Percentiles rank a stretch among this genome's conserved stretches.
phyloP scores from a whole-genome alignment of 108 stramenopile genomes.

The Nitzschia sp. region DNA sequence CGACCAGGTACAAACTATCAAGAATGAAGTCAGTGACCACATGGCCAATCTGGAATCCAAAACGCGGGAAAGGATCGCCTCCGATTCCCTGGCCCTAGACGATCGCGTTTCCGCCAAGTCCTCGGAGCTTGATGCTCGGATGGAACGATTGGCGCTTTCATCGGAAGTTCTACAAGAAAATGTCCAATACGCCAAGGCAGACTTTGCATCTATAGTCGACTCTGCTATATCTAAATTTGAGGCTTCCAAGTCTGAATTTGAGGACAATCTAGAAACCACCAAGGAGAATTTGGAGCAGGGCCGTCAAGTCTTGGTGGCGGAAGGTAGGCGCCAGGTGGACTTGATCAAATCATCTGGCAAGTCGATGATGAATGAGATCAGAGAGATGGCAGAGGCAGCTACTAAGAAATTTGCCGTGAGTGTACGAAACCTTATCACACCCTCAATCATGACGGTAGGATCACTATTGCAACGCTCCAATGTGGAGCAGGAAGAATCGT shows the following conservation, averaged over 20 bases:
- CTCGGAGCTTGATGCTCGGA: background rate
- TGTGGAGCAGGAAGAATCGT: too few species aligned
- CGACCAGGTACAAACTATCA: background rate
- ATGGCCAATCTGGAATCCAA: background rate
- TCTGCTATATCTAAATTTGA: too few species aligned
- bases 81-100: too few species aligned
- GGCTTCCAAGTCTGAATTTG: background rate
- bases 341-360: slow-evolving; percentile 5
- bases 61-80: too few species aligned
- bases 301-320: background rate
- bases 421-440: too few species aligned
- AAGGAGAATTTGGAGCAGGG: background rate
- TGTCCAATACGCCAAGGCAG: too few species aligned
- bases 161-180: background rate
- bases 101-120: slow-evolving; percentile 2
- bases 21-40: background rate
- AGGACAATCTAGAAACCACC: background rate
- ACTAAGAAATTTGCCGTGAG: background rate
- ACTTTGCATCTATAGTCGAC: too few species aligned
- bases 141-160: background rate
- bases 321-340: slow-evolving; percentile 4
- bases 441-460: background rate
- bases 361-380: background rate
- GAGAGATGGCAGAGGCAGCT: background rate
- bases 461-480: background rate